phyloP scores from a whole-genome alignment of 1,139 yeast genomes.

The Nakaseomyces kungkrabaensis region DNA sequence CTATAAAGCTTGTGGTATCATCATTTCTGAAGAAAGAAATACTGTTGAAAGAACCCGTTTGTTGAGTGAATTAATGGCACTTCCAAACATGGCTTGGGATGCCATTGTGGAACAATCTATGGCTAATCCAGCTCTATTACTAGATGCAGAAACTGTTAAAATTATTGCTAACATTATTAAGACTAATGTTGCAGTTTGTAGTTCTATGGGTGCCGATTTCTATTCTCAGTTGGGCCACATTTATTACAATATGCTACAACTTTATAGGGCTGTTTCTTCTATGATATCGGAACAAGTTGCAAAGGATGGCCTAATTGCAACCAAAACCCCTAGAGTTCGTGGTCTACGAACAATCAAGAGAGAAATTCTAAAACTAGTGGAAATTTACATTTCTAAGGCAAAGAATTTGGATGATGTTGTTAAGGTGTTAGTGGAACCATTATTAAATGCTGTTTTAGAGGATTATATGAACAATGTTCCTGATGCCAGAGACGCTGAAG shows the following conservation, averaged over 20 bases:
- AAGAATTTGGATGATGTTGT: constrained; percentile 74
- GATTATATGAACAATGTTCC: constrained; percentile 88
- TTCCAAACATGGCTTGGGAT: constrained; percentile 92
- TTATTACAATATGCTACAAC: constrained; percentile 80
- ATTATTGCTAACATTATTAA: constrained; percentile 87
- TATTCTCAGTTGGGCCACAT: constrained; percentile 80
- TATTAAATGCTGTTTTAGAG: constrained; percentile 76
- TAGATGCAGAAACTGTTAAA: constrained; percentile 81
- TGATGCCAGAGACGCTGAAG: constrained; percentile 97
- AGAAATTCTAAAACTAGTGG: constrained; percentile 83
- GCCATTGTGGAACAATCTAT: constrained; percentile 84
- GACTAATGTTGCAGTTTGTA: constrained; percentile 90
- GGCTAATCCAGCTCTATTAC: constrained; percentile 72
- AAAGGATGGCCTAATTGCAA: constrained; percentile 73
- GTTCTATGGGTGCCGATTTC: constrained; percentile 86
- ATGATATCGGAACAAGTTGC: constrained; percentile 79
- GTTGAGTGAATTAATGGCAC: constrained; percentile 69
- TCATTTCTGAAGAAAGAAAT: constrained; percentile 73
- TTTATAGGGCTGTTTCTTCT: constrained; percentile 83
- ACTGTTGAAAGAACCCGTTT: constrained; percentile 60
- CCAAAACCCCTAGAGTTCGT: constrained; percentile 91
- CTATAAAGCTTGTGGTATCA: constrained; percentile 95
- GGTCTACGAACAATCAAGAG: constrained; percentile 93
- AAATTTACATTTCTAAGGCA: constrained; percentile 79
- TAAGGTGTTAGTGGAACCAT: constrained; percentile 70